Base-by-base conservation (phyloP, 495 filamentous ascomycete genomes). In the Lentithecium fluviatile region DNA sequence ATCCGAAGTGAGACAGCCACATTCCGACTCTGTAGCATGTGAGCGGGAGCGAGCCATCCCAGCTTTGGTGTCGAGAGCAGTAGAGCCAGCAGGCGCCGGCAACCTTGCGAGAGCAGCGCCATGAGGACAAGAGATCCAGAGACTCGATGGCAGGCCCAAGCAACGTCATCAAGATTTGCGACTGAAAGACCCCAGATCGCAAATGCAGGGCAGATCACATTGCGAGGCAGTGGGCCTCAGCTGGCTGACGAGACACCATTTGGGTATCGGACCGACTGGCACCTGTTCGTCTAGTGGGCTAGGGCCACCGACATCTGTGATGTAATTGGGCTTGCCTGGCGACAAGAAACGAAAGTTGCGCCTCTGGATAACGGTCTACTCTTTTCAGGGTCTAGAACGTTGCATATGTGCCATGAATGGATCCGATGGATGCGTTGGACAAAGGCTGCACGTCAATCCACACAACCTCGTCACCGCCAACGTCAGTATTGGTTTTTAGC, bases 211-310 rank as follows among this genome's bases (percentile, higher is more conserved):
- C n/a, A n/a, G n/a, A n/a, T n/a, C n/a, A n/a, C n/a, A n/a, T n/a
- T n/a, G n/a, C n/a, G 26, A 38, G 38, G 58, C 32, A 54, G 47
- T 42, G 36, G 36, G 19, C 21, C 29, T 25, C 56, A 52, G 8
- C 45, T 8, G 46, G 58, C 17, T 13, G 24, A 23, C 19, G 24
- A 49, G 46, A 45, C 49, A 25, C 48, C 21, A 47, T 13, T n/a
- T n/a, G n/a, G n/a, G n/a, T 42, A 61, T 61, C 58, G 58, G 58
- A 32, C 58, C 58, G 58, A 61, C 29, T 61, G 19, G n/a, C 7
- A 21, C 2, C 24, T 52, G 53, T 45, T 2, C 45, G 36, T 61
- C 25, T 34, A 40, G 38, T 49, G 49, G n/a, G 50, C 40, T 46
- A 23, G 21, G 58, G 58, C 23, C 42, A 47, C 53, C 29, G 40